Evolutionary conservation across 2,329 filamentous ascomycete species (phyloP).

Genomic region (Arthrinium puccinioides): DNA sequence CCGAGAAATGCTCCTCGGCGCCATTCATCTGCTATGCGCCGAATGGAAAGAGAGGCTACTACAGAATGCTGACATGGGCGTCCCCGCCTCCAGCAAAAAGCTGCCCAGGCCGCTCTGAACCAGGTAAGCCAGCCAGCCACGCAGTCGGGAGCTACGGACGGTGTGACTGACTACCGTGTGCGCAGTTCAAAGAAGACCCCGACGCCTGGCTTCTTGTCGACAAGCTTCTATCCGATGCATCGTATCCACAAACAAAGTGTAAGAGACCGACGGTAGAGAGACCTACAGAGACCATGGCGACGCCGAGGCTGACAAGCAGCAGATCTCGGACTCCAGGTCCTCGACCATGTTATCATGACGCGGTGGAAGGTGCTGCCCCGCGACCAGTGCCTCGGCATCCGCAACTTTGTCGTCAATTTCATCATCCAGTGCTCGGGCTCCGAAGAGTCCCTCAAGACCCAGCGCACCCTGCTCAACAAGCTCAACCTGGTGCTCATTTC

Average conservation of each 20-base stretch:
- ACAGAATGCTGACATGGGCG: conserved; percentile 29
- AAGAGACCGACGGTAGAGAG: no score
- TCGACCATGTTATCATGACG: conserved; percentile 97
- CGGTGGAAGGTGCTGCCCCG: conserved; percentile 96
- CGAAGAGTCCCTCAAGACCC: conserved; percentile 76
- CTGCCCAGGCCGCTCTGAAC: conserved; percentile 86
- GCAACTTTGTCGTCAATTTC: conserved; percentile 98
- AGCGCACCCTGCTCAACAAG: conserved; percentile 93
- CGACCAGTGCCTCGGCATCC: conserved; percentile 95
- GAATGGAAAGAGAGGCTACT: no score
- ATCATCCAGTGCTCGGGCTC: conserved; percentile 90
- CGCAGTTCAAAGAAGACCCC: conserved; percentile 95
- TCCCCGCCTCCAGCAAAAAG: conserved; percentile 69
- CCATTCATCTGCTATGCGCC: conserved; percentile 10
- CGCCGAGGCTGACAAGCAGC: conserved; percentile 19
- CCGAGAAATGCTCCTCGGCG: neutral
- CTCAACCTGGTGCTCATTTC: conserved; percentile 96
- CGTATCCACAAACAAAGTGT: conserved; percentile 96
- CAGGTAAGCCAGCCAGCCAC: conserved; percentile 53
- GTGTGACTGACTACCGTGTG: conserved; percentile 19
- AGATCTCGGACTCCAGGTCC: conserved; percentile 92
- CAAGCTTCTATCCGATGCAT: conserved; percentile 88
- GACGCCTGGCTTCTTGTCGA: conserved; percentile 97
- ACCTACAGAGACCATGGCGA: no score
- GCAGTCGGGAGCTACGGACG: conserved; percentile 6